These are phyloP conservation scores for Physcomitrellopsis africana DNA, from an alignment of 225 moss, liverwort and hornwort species.

Conservation along the genomic window DNA sequence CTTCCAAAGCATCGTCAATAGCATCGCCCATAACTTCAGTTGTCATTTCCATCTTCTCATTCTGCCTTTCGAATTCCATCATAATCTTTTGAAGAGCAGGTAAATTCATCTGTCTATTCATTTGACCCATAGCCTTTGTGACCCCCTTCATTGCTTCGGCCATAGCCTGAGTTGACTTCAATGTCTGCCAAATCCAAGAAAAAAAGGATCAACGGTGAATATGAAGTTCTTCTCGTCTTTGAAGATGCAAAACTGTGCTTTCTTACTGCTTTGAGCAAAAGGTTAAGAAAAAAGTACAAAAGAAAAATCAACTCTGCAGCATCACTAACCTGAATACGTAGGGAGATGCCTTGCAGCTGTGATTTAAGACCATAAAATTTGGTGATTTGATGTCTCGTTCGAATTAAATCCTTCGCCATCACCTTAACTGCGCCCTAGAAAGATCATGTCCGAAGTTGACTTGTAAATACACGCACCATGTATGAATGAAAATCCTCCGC, in stretches of 20 bases:
- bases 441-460: slow-evolving; percentile 7
- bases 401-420: slow-evolving; percentile 97
- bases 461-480: slow-evolving; percentile 13
- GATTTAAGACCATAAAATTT: slow-evolving; percentile 97
- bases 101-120: slow-evolving; percentile 96
- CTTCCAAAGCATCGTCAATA: slow-evolving; percentile 98
- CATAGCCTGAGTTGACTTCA: slow-evolving; percentile 99
- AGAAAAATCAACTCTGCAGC: neutral
- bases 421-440: slow-evolving; percentile 86
- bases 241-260: slow-evolving; percentile 10
- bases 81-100: slow-evolving; percentile 98
- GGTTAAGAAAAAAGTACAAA: too few relatives aligned
- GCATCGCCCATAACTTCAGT: slow-evolving; percentile 99
- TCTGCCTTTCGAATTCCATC: slow-evolving; percentile 95
- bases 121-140: slow-evolving; percentile 98
- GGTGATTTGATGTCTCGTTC: slow-evolving; percentile 94
- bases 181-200: slow-evolving; percentile 59
- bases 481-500: neutral
- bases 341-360: slow-evolving; percentile 97
- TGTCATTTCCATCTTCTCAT: slow-evolving; percentile 98
- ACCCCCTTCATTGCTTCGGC: slow-evolving; percentile 99
- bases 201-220: neutral
- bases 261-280: neutral
- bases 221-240: slow-evolving; percentile 1
- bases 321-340: slow-evolving; percentile 77